Percentiles rank a stretch among this genome's conserved stretches.
phyloP scores from a whole-genome alignment of 1,284 basidiomycete genomes.

The Exsudoporus floridanus region DNA sequence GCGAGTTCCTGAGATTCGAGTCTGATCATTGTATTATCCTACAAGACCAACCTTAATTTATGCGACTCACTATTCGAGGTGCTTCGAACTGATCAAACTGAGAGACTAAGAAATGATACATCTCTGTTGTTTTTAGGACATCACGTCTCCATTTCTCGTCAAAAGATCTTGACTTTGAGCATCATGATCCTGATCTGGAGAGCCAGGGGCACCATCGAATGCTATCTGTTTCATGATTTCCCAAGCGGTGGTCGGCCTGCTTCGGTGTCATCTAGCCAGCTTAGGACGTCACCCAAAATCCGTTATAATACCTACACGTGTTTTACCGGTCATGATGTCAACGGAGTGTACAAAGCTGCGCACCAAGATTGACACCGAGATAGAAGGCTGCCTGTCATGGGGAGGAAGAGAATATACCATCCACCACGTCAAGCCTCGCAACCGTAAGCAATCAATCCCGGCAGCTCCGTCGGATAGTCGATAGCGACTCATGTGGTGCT shows the following conservation, averaged over 20 bases:
- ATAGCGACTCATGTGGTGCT: neutral
- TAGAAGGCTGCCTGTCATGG: constrained; percentile 1
- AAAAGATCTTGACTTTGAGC: neutral
- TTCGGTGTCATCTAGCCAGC: constrained; percentile 1
- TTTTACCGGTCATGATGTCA: neutral
- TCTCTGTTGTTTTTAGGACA: neutral
- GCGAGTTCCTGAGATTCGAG: neutral
- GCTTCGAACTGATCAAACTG: neutral
- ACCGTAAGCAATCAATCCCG: too few relatives aligned
- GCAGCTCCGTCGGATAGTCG: neutral
- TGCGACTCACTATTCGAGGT: neutral
- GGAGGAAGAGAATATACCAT: neutral
- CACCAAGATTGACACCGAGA: constrained; percentile 21
- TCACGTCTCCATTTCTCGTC: neutral
- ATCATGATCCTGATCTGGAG: constrained; percentile 8
- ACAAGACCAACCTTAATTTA: neutral
- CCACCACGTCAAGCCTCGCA: constrained; percentile 1
- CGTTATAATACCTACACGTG: neutral
- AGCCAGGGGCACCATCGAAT: neutral
- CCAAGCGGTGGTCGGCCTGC: constrained; percentile 1
- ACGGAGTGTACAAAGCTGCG: constrained; percentile 2
- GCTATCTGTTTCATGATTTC: constrained; percentile 5
- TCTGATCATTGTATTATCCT: neutral
- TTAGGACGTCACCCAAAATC: neutral
- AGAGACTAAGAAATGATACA: neutral